Conservation (phyloP, 495 filamentous ascomycete species). For the Eremomyces bilateralis region DNA sequence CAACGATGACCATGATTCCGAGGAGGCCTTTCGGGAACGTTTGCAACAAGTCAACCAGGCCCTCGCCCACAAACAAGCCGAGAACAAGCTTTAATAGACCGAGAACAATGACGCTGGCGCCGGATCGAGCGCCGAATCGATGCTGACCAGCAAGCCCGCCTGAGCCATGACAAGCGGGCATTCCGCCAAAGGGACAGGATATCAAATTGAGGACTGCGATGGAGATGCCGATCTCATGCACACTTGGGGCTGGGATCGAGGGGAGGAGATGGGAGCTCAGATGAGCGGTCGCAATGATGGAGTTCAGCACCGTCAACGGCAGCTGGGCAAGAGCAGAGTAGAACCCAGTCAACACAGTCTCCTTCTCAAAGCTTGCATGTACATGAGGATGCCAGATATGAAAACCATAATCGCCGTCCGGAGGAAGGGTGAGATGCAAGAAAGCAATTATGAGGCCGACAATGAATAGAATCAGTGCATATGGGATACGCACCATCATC, state of each 20-base stretch:
- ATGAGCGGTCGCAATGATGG: slow-evolving; percentile 62
- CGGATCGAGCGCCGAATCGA: slow-evolving; percentile 75
- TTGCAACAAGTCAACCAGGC: slow-evolving; percentile 40
- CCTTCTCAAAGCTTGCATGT: background rate
- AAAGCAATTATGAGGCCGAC: slow-evolving; percentile 29
- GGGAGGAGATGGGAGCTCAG: slow-evolving; percentile 57
- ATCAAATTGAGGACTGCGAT: slow-evolving; percentile 65
- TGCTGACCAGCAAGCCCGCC: slow-evolving; percentile 79
- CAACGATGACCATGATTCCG: slow-evolving; percentile 73
- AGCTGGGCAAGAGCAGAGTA: slow-evolving; percentile 61
- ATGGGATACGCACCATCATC: slow-evolving; percentile 32
- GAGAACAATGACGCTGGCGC: slow-evolving; percentile 58
- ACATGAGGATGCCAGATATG: background rate
- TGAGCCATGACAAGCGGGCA: slow-evolving; percentile 90
- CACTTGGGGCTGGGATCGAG: slow-evolving; percentile 34
- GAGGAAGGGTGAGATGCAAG: background rate
- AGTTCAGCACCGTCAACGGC: slow-evolving; percentile 78
- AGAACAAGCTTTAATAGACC: slow-evolving; percentile 55
- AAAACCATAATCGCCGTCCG: no score
- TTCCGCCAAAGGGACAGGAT: slow-evolving; percentile 77
- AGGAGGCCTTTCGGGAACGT: slow-evolving; percentile 52
- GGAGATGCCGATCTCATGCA: slow-evolving; percentile 56
- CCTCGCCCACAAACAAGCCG: slow-evolving; percentile 49
- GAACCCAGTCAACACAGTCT: slow-evolving; percentile 7
- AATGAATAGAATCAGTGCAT: slow-evolving; percentile 48